A percentile compares a stretch with the other conserved stretches of the same genome.
Evolutionary conservation across 1,284 basidiomycete genomes (phyloP).

Genomic region (Phellopilus nigrolimitatus): DNA sequence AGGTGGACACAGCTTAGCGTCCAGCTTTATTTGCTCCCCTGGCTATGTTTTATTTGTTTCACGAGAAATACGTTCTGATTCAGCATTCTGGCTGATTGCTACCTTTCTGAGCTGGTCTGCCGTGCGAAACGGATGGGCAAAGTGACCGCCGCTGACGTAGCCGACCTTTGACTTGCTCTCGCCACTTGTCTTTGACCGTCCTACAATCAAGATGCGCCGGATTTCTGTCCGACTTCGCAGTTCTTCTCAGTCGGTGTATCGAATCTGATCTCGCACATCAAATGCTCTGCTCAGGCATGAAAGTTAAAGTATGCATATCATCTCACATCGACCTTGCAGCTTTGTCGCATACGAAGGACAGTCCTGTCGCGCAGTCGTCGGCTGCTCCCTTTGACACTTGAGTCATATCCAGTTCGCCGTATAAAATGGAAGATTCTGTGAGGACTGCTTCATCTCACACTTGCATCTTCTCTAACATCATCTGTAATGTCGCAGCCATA

Average conservation of each 20-base stretch:
- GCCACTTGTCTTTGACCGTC: constrained; percentile 15
- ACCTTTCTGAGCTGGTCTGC: constrained; percentile 1
- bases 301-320: constrained; percentile 13
- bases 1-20: constrained; percentile 10
- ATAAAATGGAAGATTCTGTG: constrained; percentile 19
- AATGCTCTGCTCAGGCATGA: constrained; percentile 10
- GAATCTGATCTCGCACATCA: constrained; percentile 8
- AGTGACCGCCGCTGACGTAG: constrained; percentile 2
- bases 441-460: constrained; percentile 1
- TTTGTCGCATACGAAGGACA: constrained; percentile 3
- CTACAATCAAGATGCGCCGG: neutral
- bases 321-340: constrained; percentile 16
- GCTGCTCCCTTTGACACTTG: constrained; percentile 2
- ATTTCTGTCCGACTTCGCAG: neutral
- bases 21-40: constrained; percentile 7
- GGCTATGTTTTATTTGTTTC: constrained; percentile 2
- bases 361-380: neutral
- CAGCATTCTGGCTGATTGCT: constrained; percentile 1
- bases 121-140: constrained; percentile 6
- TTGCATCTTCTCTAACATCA: neutral
- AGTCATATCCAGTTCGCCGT: neutral
- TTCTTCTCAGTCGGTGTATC: constrained; percentile 1
- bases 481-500: constrained; percentile 34
- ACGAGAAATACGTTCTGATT: neutral
- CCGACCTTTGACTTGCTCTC: constrained; percentile 4